phyloP scores from a whole-genome alignment of 495 filamentous ascomycete species.

The Penicillium canariense region DNA sequence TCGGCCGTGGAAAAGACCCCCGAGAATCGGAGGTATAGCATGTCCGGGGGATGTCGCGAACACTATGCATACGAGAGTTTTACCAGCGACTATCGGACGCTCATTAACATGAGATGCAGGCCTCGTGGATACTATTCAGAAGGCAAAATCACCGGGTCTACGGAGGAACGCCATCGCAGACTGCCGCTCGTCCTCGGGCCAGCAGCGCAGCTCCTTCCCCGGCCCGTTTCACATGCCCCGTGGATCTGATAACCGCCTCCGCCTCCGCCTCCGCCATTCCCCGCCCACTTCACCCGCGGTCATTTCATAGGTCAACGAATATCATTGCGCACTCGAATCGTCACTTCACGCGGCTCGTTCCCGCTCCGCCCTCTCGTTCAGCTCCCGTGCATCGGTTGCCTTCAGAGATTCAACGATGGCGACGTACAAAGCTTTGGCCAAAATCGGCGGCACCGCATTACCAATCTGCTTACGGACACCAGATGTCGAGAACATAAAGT shows the following conservation, averaged over 20 bases:
- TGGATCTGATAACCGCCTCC: neutral
- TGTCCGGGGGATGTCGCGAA: no score
- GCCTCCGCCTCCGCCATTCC: neutral
- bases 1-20: neutral
- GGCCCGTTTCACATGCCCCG: neutral
- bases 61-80: no score
- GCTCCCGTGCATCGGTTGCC: conserved; percentile 50
- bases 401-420: conserved; percentile 58
- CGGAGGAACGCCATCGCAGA: neutral
- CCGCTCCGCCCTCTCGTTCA: neutral
- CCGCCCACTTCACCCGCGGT: neutral
- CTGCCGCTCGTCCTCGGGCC: neutral
- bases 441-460: conserved; percentile 75
- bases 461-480: conserved; percentile 71
- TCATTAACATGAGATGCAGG: no score
- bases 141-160: neutral
- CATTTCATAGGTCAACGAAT: neutral
- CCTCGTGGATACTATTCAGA: neutral
- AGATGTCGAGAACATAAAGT: conserved; percentile 54
- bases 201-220: neutral
- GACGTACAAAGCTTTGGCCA: conserved; percentile 58
- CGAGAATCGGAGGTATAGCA: conserved; percentile 9
- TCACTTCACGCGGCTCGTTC: neutral
- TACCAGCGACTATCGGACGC: no score
- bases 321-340: neutral